Evolutionary conservation across 331 rosid genomes (phyloP), one percentile per base, ranked within the genome.

Genomic region (Pyrus hybrid): DNA sequence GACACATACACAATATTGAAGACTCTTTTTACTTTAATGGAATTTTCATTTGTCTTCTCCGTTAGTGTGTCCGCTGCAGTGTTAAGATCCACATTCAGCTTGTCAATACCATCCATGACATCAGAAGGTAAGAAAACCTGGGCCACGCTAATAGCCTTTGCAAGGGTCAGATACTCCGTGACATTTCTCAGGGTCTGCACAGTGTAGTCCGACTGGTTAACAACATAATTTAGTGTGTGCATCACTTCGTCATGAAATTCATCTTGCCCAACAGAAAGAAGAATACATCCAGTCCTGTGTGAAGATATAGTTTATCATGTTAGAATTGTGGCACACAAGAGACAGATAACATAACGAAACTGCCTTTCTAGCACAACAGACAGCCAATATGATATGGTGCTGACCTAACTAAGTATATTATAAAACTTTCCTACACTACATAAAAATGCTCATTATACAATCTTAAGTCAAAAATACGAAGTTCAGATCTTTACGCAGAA

Each of bases 141-240:
- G 68, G 93, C 88, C 76, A 95, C 91, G 67, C 73, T 87, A 77
- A 95, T 95, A 71, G 84, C 82, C 90, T 95, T 95, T 67, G 99
- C 99, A 47, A 95, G 97, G 82, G 97, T 83, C 41, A 95, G 96
- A 79, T 95, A 95, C 80, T 84, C 88, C 0, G 99, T 92, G 69
- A 95, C 99, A 67, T 95, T 92, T 83, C 87, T 92, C 47, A 95
- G 89, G 45, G 85, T 95, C 67, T 87, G 75, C 45, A 89, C 99
- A 0, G 97, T 84, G 82, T 87, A 95, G 83, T 89, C 99, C 8
- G 99, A 95, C 83, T 95, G 97, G 83, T 95, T 95, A 71, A 95
- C 96, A 32, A 95, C 91, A 58, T 81, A 95, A 33, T 86, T 86
- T 70, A 95, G 88, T 41, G 97, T 95, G 66, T 71, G 81, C 87